Evolutionary conservation across 176 grass and related monocot species (phyloP).

Genomic region (Oryza meridionalis): DNA sequence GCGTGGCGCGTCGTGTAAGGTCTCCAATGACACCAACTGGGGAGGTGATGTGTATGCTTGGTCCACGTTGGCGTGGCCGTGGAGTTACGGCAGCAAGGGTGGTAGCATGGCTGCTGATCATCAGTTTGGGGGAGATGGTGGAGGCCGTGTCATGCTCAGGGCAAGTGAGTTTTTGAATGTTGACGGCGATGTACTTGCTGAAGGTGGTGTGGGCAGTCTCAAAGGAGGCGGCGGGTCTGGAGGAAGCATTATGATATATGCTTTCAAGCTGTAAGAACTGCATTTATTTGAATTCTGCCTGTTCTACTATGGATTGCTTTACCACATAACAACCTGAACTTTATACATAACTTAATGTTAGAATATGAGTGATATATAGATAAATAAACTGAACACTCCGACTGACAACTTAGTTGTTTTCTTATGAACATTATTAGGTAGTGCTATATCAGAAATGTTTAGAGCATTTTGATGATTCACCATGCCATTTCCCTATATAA

Average conservation of each 20-base stretch:
- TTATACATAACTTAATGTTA: not conserved
- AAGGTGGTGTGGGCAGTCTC: conserved; percentile 81
- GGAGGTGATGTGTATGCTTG: conserved; percentile 92
- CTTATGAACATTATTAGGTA: not conserved
- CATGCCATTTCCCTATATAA: not conserved
- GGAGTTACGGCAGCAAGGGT: conserved; percentile 94
- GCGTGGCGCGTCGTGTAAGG: conserved; percentile 75
- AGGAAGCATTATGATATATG: conserved; percentile 87
- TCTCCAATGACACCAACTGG: conserved; percentile 85
- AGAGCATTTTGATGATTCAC: not conserved
- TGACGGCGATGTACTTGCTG: conserved; percentile 70
- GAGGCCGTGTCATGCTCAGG: conserved; percentile 69
- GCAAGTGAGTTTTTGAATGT: conserved; percentile 48
- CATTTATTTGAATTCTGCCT: conserved; percentile 3
- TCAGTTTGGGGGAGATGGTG: conserved; percentile 67
- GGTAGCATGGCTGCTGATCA: conserved; percentile 53
- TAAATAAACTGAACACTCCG: not conserved
- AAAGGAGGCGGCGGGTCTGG: conserved; percentile 83
- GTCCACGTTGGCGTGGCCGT: conserved; percentile 61
- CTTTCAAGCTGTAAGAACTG: conserved; percentile 91
- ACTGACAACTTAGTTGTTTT: conserved; percentile 19
- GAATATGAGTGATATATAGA: not conserved
- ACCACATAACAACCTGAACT: conserved; percentile 20
- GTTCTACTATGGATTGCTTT: conserved; percentile 21
- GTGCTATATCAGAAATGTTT: not conserved